Evolutionary conservation across 2,329 filamentous ascomycete species (phyloP).

Genomic region (Xylariaceae sp.): DNA sequence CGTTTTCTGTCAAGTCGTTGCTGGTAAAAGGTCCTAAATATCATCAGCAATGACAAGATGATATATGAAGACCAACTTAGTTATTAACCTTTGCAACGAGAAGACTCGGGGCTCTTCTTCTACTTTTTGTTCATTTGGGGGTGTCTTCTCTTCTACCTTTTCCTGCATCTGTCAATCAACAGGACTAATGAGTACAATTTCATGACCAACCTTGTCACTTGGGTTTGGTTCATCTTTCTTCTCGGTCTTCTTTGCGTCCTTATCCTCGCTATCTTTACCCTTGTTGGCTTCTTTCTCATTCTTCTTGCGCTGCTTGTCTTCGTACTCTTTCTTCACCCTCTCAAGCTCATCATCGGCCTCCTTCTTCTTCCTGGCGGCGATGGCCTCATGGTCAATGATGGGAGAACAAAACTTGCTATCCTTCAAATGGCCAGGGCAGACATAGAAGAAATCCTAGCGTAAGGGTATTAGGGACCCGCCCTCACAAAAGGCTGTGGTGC

Average conservation of each 20-base stretch:
- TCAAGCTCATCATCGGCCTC: slow-evolving; percentile 67
- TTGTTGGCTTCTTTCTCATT: slow-evolving; percentile 68
- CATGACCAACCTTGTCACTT: slow-evolving; percentile 34
- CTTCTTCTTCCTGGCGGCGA: slow-evolving; percentile 67
- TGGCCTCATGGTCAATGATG: slow-evolving; percentile 68
- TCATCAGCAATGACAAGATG: slow-evolving; percentile 19
- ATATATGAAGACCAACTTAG: not conserved
- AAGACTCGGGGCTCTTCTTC: slow-evolving; percentile 81
- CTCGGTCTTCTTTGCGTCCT: slow-evolving; percentile 48
- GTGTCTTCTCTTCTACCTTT: slow-evolving; percentile 38
- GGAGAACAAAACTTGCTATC: slow-evolving; percentile 80
- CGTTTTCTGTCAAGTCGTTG: slow-evolving; percentile 79
- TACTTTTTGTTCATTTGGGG: slow-evolving; percentile 25
- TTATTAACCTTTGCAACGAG: slow-evolving; percentile 71
- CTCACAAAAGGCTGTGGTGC: slow-evolving; percentile 8
- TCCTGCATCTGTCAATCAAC: slow-evolving; percentile 49
- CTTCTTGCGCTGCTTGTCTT: slow-evolving; percentile 70
- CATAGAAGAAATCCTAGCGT: slow-evolving; percentile 81
- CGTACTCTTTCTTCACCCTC: slow-evolving; percentile 74
- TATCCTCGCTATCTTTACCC: slow-evolving; percentile 48
- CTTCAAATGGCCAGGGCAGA: slow-evolving; percentile 80
- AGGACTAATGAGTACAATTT: slow-evolving; percentile 26
- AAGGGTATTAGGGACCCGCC: slow-evolving; percentile 17
- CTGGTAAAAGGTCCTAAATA: slow-evolving; percentile 76
- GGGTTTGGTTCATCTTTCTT: slow-evolving; percentile 39